Evolutionary conservation across 495 filamentous ascomycete genomes (phyloP).

Genomic region (Chaetomium fimeti): DNA sequence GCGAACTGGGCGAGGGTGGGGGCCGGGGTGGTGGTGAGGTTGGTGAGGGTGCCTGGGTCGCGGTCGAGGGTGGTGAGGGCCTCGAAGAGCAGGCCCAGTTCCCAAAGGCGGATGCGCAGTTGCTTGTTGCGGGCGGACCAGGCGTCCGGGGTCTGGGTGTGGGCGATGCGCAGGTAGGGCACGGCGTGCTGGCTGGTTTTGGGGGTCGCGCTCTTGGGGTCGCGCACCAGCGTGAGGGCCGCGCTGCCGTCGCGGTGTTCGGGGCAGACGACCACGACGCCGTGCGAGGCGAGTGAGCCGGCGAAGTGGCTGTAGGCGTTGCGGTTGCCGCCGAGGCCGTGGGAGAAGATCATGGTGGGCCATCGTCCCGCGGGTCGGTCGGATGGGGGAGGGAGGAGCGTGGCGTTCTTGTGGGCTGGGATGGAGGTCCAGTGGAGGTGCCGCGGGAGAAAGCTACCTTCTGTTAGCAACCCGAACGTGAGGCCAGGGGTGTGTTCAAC

Average conservation of each 20-base stretch:
- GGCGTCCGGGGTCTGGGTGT: conserved; percentile 55
- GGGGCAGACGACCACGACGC: conserved; percentile 69
- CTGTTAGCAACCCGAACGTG: neutral
- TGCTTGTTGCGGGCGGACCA: conserved; percentile 62
- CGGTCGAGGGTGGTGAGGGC: conserved; percentile 61
- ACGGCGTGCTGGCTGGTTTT: conserved; percentile 39
- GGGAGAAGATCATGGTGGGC: conserved; percentile 78
- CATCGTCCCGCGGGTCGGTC: conserved; percentile 50
- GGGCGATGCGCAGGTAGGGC: conserved; percentile 51
- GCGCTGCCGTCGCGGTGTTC: conserved; percentile 76
- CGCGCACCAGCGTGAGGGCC: conserved; percentile 61
- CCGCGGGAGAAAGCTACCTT: conserved; percentile 56
- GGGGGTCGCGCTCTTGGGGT: conserved; percentile 38
- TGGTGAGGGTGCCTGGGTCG: conserved; percentile 42
- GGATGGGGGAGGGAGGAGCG: conserved; percentile 31
- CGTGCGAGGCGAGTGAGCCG: conserved; percentile 70
- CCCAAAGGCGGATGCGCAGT: conserved; percentile 69
- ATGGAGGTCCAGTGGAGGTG: conserved; percentile 65
- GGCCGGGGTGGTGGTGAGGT: conserved; percentile 44
- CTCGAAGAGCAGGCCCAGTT: conserved; percentile 62
- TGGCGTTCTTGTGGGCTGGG: conserved; percentile 47
- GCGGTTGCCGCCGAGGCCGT: conserved; percentile 70
- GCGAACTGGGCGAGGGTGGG: conserved; percentile 52
- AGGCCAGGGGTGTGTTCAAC: conserved; percentile 25
- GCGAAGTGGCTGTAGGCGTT: conserved; percentile 73